Percentiles rank a stretch among this genome's conserved stretches.
Evolutionary conservation across 2,329 filamentous ascomycete genomes (phyloP).

Genomic region (Cercospora zeina): DNA sequence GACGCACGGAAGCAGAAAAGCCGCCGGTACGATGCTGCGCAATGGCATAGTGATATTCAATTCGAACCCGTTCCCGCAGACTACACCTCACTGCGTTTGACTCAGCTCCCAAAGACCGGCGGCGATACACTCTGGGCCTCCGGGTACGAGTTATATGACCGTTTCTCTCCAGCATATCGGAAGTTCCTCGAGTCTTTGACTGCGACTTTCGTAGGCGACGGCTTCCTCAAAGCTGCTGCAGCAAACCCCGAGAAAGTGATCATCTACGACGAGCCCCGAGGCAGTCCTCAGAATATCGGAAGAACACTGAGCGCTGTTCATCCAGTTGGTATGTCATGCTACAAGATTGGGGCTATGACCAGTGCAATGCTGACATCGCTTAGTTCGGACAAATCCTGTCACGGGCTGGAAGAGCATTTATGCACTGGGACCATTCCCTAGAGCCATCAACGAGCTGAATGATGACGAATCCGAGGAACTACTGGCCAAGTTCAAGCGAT

Average conservation of each 20-base stretch:
- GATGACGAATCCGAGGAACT: constrained; percentile 32
- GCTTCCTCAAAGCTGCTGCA: constrained; percentile 41
- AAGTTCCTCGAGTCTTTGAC: constrained; percentile 61
- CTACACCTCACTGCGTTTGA: constrained; percentile 61
- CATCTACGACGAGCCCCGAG: constrained; percentile 31
- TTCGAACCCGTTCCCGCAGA: constrained; percentile 66
- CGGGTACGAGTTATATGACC: constrained; percentile 67
- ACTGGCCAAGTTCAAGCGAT: constrained; percentile 31
- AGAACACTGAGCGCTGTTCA: constrained; percentile 38
- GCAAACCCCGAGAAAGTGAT: constrained; percentile 28
- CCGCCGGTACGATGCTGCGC: constrained; percentile 26
- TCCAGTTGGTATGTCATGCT: constrained; percentile 45
- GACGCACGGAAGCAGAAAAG: constrained; percentile 35
- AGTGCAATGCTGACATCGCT: not conserved
- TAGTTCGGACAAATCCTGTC: constrained; percentile 59
- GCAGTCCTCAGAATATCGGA: constrained; percentile 33
- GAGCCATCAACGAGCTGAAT: constrained; percentile 55
- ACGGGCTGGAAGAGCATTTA: constrained; percentile 64
- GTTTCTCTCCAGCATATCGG: constrained; percentile 58
- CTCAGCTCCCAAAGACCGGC: constrained; percentile 58
- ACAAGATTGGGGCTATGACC: too few species aligned
- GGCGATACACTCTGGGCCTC: constrained; percentile 65
- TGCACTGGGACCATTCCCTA: constrained; percentile 60
- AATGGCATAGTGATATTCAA: constrained; percentile 62
- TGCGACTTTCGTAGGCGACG: constrained; percentile 48